Evolutionary conservation across 2,329 filamentous ascomycete species (phyloP).

Genomic region (Fusarium torreyae): DNA sequence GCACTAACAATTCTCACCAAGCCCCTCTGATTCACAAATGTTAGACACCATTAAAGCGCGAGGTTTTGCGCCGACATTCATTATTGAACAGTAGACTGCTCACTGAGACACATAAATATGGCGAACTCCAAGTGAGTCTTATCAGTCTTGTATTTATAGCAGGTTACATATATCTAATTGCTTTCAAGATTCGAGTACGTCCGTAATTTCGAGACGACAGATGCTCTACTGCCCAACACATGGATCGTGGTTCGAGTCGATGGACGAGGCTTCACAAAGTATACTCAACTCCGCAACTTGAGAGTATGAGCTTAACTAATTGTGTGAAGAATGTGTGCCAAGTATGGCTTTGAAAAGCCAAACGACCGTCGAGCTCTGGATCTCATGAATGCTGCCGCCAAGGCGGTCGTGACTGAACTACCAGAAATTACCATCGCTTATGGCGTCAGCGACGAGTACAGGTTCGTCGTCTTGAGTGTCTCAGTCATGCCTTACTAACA

Average conservation of each 20-base stretch:
- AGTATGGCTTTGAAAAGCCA: slow-evolving; percentile 90
- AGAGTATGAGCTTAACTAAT: slow-evolving; percentile 31
- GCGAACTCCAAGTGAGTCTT: slow-evolving; percentile 68
- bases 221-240: slow-evolving; percentile 87
- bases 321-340: slow-evolving; percentile 77
- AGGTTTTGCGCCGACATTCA: slow-evolving; percentile 8
- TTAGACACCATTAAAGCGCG: slow-evolving; percentile 25
- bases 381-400: slow-evolving; percentile 96
- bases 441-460: slow-evolving; percentile 95
- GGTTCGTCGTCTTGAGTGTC: slow-evolving; percentile 58
- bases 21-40: slow-evolving; percentile 41
- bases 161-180: slow-evolving; percentile 27
- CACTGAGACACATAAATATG: slow-evolving; percentile 56
- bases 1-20: slow-evolving; percentile 51
- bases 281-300: slow-evolving; percentile 43
- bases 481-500: slow-evolving; percentile 7
- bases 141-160: background rate
- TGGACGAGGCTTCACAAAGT: slow-evolving; percentile 96
- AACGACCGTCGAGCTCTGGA: slow-evolving; percentile 90
- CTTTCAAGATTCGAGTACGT: slow-evolving; percentile 89
- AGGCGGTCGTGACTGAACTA: slow-evolving; percentile 84
- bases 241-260: slow-evolving; percentile 97
- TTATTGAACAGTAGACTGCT: slow-evolving; percentile 7
- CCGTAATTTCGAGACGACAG: slow-evolving; percentile 86
- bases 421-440: slow-evolving; percentile 91